A percentile compares a stretch with the other conserved stretches of the same genome.
phyloP scores from a whole-genome alignment of 768 basidiomycete species.

The Cyathus striatus region DNA sequence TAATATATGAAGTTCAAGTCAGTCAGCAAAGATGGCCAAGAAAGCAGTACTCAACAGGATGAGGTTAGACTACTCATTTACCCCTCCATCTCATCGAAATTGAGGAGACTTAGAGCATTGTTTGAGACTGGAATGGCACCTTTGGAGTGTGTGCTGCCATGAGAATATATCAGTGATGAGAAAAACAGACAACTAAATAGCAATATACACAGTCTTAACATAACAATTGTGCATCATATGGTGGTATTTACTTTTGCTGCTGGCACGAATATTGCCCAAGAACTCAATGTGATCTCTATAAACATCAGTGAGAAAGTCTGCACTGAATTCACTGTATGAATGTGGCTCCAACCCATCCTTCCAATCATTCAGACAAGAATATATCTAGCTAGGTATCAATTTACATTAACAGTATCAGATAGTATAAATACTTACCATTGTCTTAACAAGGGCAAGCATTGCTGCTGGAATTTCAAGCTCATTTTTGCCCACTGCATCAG shows the following conservation, averaged over 20 bases:
- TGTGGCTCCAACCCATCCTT: not conserved
- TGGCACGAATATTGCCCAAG: conserved; percentile 1
- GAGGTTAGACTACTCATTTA: too few species aligned
- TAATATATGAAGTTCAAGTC: too few species aligned
- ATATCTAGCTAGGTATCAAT: not conserved
- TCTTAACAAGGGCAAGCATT: not conserved
- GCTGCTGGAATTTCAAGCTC: not conserved
- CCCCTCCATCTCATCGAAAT: not conserved
- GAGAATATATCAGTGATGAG: not conserved
- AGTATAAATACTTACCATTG: not conserved
- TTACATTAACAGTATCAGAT: not conserved
- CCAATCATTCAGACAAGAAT: conserved; percentile 7
- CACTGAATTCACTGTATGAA: conserved; percentile 1
- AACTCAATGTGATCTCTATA: conserved; percentile 4
- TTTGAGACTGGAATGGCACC: not conserved
- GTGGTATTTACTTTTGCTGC: conserved; percentile 1
- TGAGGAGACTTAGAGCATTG: not conserved
- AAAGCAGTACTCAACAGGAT: too few species aligned
- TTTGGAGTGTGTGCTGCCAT: not conserved
- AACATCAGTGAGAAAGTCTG: conserved; percentile 3
- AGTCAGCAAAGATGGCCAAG: too few species aligned
- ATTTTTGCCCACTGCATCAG: not conserved
- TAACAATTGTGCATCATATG: conserved; percentile 3
- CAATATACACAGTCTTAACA: conserved; percentile 2
- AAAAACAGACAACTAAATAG: not conserved